phyloP scores from a whole-genome alignment of 176 grass and related monocot species.

The Oryza longistaminata region DNA sequence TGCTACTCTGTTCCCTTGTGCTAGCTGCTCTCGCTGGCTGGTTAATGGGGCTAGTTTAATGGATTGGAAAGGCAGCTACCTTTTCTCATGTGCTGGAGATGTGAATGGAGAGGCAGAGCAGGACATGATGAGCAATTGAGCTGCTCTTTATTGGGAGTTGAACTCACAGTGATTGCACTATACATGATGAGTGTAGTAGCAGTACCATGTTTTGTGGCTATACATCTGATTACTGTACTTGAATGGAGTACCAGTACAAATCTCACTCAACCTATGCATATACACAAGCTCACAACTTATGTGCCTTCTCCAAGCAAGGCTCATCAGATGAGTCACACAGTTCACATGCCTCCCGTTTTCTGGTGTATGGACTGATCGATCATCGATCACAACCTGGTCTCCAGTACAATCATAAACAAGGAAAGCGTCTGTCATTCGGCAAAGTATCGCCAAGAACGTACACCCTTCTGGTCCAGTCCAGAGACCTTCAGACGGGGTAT shows the following conservation, averaged over 20 bases:
- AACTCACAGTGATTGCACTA: neutral
- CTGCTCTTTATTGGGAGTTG: constrained; percentile 39
- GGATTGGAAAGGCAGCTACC: constrained; percentile 39
- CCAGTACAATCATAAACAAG: neutral
- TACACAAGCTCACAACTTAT: neutral
- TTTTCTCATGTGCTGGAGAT: constrained; percentile 16
- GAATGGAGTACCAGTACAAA: neutral
- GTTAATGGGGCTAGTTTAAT: neutral
- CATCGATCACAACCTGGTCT: constrained; percentile 26
- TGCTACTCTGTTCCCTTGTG: neutral
- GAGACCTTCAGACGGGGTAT: neutral
- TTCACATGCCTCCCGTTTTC: neutral
- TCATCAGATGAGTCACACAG: neutral
- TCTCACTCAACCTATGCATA: neutral
- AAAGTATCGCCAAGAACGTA: constrained; percentile 1
- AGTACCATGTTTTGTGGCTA: neutral
- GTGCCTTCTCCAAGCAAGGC: neutral
- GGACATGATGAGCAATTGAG: constrained; percentile 11
- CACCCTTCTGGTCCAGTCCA: constrained; percentile 40
- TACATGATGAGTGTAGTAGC: neutral
- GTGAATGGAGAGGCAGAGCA: constrained; percentile 18
- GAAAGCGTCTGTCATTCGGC: constrained; percentile 30
- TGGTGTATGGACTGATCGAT: neutral
- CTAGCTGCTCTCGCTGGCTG: neutral
- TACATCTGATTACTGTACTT: neutral